Conservation (phyloP, 768 basidiomycete species). For the Tricholoma terreum region DNA sequence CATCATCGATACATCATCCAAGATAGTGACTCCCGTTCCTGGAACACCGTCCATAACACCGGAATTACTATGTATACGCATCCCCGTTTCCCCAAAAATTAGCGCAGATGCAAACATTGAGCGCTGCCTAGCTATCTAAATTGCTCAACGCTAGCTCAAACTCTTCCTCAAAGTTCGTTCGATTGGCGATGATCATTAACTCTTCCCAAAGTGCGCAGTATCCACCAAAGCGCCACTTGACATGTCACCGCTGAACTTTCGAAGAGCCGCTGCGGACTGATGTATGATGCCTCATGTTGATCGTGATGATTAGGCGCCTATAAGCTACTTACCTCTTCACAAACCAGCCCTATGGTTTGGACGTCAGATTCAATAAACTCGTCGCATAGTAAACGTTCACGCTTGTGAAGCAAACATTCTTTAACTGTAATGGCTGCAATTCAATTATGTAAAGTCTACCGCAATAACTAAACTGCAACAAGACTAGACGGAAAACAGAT, state of each 20-base stretch:
- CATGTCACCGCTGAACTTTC: background rate
- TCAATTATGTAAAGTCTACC: too few species aligned
- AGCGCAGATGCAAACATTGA: background rate
- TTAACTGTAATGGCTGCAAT: too few species aligned
- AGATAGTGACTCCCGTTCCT: background rate
- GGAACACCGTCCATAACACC: background rate
- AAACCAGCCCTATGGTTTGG: too few species aligned
- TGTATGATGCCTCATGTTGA: constrained; percentile 14
- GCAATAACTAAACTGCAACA: too few species aligned
- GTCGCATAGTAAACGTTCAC: too few species aligned
- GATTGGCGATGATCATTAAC: background rate
- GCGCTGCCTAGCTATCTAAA: background rate
- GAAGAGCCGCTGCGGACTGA: background rate
- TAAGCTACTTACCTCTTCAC: too few species aligned
- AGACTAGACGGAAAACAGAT: too few species aligned
- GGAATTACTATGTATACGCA: background rate
- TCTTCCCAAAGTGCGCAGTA: background rate
- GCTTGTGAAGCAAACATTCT: constrained; percentile 12
- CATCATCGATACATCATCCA: background rate
- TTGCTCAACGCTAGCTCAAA: background rate
- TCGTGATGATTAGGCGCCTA: background rate
- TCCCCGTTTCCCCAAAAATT: background rate
- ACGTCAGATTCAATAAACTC: too few species aligned
- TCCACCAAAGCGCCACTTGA: background rate
- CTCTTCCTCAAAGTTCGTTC: background rate